phyloP scores from a whole-genome alignment of 257 asterid genomes.

The Rhazya stricta region DNA sequence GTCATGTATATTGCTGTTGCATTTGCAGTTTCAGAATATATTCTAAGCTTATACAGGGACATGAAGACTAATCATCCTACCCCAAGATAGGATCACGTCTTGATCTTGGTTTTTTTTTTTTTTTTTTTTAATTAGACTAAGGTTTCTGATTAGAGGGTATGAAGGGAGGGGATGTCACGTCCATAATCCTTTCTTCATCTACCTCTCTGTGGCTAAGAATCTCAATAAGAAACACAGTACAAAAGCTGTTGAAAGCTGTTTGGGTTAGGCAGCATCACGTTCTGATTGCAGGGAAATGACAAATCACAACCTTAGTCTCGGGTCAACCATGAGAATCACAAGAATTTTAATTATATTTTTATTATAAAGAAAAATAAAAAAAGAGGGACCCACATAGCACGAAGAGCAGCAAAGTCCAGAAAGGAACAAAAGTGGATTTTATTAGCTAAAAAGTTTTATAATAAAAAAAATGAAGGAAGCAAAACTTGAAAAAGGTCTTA shows the following conservation, averaged over 20 bases:
- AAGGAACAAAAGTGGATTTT: slow-evolving; percentile 4
- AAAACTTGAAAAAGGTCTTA: background rate
- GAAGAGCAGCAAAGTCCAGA: slow-evolving; percentile 3
- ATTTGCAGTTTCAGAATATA: background rate
- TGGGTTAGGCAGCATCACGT: slow-evolving; percentile 5
- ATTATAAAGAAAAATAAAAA: too few species aligned
- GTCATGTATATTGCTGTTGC: too few species aligned
- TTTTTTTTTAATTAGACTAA: background rate
- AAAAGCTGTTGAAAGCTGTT: slow-evolving; percentile 12
- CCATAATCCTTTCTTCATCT: background rate
- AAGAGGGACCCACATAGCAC: background rate
- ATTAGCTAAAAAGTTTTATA: background rate
- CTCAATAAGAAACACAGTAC: background rate
- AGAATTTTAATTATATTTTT: background rate
- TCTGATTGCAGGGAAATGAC: slow-evolving; percentile 14
- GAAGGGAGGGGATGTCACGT: background rate
- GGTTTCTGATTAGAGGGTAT: background rate
- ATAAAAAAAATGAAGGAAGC: background rate
- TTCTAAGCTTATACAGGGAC: background rate
- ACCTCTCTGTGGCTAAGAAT: background rate
- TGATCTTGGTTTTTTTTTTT: too few species aligned
- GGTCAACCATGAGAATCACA: slow-evolving; percentile 7
- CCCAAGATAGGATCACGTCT: too few species aligned
- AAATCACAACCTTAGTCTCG: slow-evolving; percentile 5
- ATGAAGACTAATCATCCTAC: background rate